Evolutionary conservation across 768 basidiomycete genomes (phyloP), one percentile per base, ranked within the genome.

Genomic region (Pleurotus djamor): DNA sequence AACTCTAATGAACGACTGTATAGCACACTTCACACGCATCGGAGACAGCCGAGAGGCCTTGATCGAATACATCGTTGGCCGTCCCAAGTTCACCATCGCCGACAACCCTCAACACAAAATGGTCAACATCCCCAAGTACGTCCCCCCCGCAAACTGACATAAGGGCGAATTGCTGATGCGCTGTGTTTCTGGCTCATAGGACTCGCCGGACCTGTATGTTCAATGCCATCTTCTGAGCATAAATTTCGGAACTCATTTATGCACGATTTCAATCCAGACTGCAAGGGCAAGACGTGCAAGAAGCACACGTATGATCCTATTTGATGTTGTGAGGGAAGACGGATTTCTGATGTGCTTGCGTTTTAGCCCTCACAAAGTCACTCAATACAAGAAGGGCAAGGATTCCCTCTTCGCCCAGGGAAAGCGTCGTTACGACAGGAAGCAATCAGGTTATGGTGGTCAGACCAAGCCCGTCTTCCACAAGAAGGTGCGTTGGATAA

Each of bases 381-480:
- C 54, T 16, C 54, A 56, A 56, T 56, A 56, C 54, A 56, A 56
- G 54, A 56, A 56, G 86, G 97, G 97, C 74, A 98, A 99, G 81
- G 96, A 94, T 74, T 98, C 97, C 61, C 79, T 96, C 63, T 92
- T 92, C 74, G 97, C 93, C 55, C 96, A 99, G 81, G 97, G 97
- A 81, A 98, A 99, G 88, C 92, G 97, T 71, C 94, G 97, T 82
- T 98, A 99, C 81, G 97, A 98, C 83, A 90, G 96, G 71, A 96
- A 97, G 86, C 95, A 92, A 77, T 90, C 89, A 65, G 92, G 96
- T 79, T 98, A 98, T 81, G 96, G 96, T 91, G 96, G 96, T 80
- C 96, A 99, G 85, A 99, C 96, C 61, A 99, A 99, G 83, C 96
- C 96, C 62, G 96, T 99, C 79, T 99, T 99, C 91, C 97, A 99